These are phyloP conservation scores for Cutaneotrichosporon cavernicola DNA, from an alignment of 1,284 basidiomycete species.

Conservation along the genomic window DNA sequence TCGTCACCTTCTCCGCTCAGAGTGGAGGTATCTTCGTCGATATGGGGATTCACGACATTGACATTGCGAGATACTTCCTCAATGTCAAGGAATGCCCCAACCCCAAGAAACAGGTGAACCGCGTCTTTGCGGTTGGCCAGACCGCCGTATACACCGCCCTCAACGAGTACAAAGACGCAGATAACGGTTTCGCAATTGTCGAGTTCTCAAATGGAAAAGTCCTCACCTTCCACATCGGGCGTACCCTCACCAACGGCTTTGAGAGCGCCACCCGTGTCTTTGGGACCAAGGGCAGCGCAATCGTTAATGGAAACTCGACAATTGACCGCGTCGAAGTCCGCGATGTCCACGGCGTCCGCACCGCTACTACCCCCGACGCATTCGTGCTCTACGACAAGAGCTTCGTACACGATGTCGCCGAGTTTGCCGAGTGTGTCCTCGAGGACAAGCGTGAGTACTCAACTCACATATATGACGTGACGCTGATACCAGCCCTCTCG, in stretches of 20 bases:
- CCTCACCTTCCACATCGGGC: conserved; percentile 3
- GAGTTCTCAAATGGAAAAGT: conserved; percentile 4
- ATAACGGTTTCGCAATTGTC: background rate
- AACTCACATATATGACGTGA: background rate
- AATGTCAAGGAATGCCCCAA: background rate
- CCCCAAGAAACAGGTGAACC: conserved; percentile 3
- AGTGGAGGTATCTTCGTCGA: background rate
- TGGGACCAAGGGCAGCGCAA: background rate
- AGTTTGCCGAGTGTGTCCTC: background rate
- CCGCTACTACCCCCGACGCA: conserved; percentile 1
- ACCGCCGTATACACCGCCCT: background rate
- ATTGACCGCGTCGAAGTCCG: conserved; percentile 4
- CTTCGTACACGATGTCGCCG: background rate
- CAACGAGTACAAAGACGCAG: background rate
- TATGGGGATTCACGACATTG: conserved; percentile 7
- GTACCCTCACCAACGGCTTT: conserved; percentile 4
- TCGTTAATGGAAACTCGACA: conserved; percentile 3
- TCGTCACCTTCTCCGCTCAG: background rate
- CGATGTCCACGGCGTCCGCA: background rate
- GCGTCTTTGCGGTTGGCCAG: background rate
- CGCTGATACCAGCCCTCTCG: background rate
- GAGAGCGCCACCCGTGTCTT: conserved; percentile 1
- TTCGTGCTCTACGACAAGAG: conserved; percentile 5
- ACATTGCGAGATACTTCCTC: background rate
- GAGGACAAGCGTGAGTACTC: background rate